These are phyloP conservation scores for Pseudohalonectria lignicola DNA, from an alignment of 2,329 filamentous ascomycete species.

Conservation along the genomic window DNA sequence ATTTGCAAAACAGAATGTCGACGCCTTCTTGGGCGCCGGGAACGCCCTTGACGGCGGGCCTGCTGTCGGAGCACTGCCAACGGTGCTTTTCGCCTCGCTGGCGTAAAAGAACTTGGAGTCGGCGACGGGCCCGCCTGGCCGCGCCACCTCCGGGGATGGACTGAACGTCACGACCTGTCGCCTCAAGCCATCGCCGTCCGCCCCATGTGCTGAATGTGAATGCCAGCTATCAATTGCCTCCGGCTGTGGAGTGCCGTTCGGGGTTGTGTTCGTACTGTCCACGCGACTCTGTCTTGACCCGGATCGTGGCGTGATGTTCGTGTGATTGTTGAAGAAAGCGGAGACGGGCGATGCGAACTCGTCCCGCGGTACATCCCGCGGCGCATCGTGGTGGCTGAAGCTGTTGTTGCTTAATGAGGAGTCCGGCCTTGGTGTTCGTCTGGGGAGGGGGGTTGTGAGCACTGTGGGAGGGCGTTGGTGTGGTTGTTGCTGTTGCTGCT, in stretches of 20 bases:
- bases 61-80: constrained; percentile 46
- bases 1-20: constrained; percentile 49
- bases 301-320: constrained; percentile 70
- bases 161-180: constrained; percentile 20
- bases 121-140: constrained; percentile 2
- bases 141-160: constrained; percentile 11
- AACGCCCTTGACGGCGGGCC: background rate
- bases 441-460: constrained; percentile 29
- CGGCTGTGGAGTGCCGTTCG: constrained; percentile 45
- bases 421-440: constrained; percentile 15
- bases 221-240: constrained; percentile 35
- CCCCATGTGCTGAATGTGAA: constrained; percentile 6
- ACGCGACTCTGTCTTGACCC: constrained; percentile 61
- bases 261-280: constrained; percentile 57
- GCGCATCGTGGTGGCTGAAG: constrained; percentile 5
- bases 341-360: constrained; percentile 41
- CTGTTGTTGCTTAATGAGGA: constrained; percentile 7
- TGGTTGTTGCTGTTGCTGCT: constrained; percentile 15
- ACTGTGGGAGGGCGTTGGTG: constrained; percentile 14
- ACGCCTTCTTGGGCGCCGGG: constrained; percentile 22
- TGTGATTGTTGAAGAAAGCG: constrained; percentile 42
- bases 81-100: too few species aligned
- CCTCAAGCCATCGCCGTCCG: constrained; percentile 11
- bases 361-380: constrained; percentile 22
- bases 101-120: constrained; percentile 86